Evolutionary conservation across 2,329 filamentous ascomycete genomes (phyloP), one percentile per base, ranked within the genome.

Genomic region (Zymoseptoria crescenta): DNA sequence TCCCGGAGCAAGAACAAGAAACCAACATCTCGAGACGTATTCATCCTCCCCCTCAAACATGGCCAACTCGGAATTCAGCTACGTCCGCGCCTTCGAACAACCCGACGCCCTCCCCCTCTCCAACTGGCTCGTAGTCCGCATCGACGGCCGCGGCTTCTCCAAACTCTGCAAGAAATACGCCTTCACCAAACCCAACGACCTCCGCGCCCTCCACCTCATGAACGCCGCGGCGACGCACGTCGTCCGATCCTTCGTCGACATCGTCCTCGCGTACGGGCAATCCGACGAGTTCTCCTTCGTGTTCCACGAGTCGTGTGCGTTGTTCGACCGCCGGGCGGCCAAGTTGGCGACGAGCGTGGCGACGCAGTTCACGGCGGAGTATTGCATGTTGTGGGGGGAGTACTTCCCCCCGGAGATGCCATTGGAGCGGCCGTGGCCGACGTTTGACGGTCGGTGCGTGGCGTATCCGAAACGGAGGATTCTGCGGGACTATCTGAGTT

Each of bases 71-170:
- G 65, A 66, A 54, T 97, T 91, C 73, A 92, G 96, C 77, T 99
- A 99, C 75, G 93, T 97, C 64, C 90, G 89, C 72, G 76, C 79
- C 53, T 97, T 97, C 70, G 94, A 99, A 80, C 88, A 88, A 70
- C 78, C 86, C 6, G 91, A 96, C 71, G 76, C 76, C 52, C 78
- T 99, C 49, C 81, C 97, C 21, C 90, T 87, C 56, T 96, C 95
- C 71, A 97, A 93, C 27, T 99, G 92, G 91, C 88, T 97, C 58
- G 91, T 97, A 20, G 86, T 99, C 58, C 87, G 94, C 61, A 87
- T 99, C 69, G 94, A 99, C 75, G 94, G 94, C 24, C 83, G 93
- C 64, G 92, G 91, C 19, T 99, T 99, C 75, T 94, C 92, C 69
- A 96, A 96, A 64, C 62, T 72, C 52, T 68, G 66, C 62, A 66